Percentiles rank a stretch among this genome's conserved stretches.
Conservation (phyloP, 1,284 basidiomycete species). For the Apiotrichum porosum region DNA sequence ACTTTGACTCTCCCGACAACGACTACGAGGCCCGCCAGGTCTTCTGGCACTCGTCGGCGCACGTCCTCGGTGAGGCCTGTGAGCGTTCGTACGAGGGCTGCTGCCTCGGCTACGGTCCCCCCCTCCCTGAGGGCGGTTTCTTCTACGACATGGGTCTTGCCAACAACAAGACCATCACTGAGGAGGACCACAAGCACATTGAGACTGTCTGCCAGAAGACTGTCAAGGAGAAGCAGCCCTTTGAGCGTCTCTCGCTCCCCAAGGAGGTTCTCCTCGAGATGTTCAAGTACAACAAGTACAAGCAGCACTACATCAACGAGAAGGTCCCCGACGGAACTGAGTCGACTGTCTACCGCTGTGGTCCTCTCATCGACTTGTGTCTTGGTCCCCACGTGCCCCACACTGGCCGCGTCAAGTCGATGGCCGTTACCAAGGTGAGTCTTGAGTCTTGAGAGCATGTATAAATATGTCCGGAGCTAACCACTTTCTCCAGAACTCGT, state of each 20-base stretch:
- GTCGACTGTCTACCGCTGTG: constrained; percentile 97
- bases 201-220: constrained; percentile 85
- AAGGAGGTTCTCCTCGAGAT: constrained; percentile 94
- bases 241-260: constrained; percentile 86
- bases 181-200: constrained; percentile 78
- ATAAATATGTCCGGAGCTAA: too few species aligned
- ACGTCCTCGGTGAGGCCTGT: constrained; percentile 96
- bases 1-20: constrained; percentile 77
- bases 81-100: constrained; percentile 91
- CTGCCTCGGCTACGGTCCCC: constrained; percentile 94
- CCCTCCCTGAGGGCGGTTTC: constrained; percentile 91
- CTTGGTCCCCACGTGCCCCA: constrained; percentile 96
- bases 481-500: constrained; percentile 83
- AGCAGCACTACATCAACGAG: constrained; percentile 88
- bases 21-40: constrained; percentile 88
- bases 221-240: constrained; percentile 95
- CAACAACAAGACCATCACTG: constrained; percentile 61
- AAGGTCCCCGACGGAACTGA: constrained; percentile 96
- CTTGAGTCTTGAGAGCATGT: background rate
- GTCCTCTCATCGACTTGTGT: constrained; percentile 97
- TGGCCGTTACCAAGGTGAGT: constrained; percentile 84
- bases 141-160: constrained; percentile 89
- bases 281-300: constrained; percentile 99
- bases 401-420: constrained; percentile 94
- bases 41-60: constrained; percentile 99